These are phyloP conservation scores for Aphanomyces euteiches DNA, from an alignment of 352 stramenopile genomes.

Conservation along the genomic window DNA sequence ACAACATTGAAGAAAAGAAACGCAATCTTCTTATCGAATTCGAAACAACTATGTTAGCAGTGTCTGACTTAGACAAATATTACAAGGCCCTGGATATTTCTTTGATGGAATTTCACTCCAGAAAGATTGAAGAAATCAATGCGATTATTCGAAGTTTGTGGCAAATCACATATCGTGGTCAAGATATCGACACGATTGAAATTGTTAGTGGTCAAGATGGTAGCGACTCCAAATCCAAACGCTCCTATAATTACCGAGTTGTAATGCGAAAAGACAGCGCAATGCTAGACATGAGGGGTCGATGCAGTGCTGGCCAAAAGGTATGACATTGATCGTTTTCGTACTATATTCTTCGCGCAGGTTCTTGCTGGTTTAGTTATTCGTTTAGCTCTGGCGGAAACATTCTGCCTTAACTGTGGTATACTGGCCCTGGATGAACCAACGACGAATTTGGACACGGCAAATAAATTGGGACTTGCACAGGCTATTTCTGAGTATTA, in stretches of 20 bases:
- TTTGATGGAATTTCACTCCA: constrained; percentile 95
- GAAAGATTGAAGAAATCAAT: constrained; percentile 99
- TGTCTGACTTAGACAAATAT: constrained; percentile 97
- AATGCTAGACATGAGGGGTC: constrained; percentile 97
- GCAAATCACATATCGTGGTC: constrained; percentile 98
- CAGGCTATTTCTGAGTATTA: constrained; percentile 83
- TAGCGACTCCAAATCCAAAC: constrained; percentile 42
- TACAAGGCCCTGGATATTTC: constrained; percentile 94
- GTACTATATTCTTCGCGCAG: constrained; percentile 1
- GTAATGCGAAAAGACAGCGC: constrained; percentile 97
- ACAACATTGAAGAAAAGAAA: constrained; percentile 92
- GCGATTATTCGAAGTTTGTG: constrained; percentile 97
- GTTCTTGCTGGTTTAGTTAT: constrained; percentile 95
- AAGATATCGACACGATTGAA: constrained; percentile 99
- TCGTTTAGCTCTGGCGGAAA: constrained; percentile 96
- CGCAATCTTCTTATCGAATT: constrained; percentile 93
- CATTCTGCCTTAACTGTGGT: constrained; percentile 98
- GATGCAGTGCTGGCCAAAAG: constrained; percentile 98
- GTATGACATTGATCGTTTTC: constrained; percentile 35
- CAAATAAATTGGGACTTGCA: constrained; percentile 94
- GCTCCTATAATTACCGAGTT: constrained; percentile 98
- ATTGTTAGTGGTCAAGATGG: constrained; percentile 90
- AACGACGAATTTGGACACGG: constrained; percentile 96
- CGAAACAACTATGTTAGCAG: constrained; percentile 94
- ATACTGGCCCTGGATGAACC: constrained; percentile 98